Conservation (phyloP, 768 basidiomycete species). For the Auriscalpium microsporum region DNA sequence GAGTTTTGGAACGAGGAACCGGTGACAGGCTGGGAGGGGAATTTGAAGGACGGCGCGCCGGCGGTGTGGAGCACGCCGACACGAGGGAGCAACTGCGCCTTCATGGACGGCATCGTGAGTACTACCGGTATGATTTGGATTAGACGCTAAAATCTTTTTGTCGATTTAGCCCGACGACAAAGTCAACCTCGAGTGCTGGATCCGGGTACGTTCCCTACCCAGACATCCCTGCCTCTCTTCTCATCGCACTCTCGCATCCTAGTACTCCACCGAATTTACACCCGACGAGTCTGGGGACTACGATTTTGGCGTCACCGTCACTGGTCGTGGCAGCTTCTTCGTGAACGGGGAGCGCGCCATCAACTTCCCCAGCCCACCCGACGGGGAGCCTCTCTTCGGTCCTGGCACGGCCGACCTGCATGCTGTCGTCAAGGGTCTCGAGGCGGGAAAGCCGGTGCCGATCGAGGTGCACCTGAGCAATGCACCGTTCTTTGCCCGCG, state of each 20-base stretch:
- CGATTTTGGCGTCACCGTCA: slow-evolving; percentile 39
- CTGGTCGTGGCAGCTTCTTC: slow-evolving; percentile 43
- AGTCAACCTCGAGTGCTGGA: slow-evolving; percentile 34
- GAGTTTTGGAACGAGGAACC: slow-evolving; percentile 38
- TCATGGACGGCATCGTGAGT: slow-evolving; percentile 36
- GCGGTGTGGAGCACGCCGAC: slow-evolving; percentile 32
- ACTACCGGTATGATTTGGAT: no score
- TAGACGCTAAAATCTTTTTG: no score
- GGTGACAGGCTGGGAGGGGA: background rate
- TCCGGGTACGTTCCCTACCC: slow-evolving; percentile 27
- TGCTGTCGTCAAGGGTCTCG: slow-evolving; percentile 28
- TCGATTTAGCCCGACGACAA: slow-evolving; percentile 27
- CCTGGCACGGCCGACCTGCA: slow-evolving; percentile 34
- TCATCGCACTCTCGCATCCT: background rate
- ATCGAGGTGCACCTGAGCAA: slow-evolving; percentile 26
- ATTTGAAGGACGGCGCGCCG: slow-evolving; percentile 15
- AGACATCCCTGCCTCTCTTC: background rate
- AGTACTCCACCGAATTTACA: slow-evolving; percentile 37
- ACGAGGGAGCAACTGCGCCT: slow-evolving; percentile 26
- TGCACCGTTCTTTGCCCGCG: slow-evolving; percentile 14
- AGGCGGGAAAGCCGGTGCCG: slow-evolving; percentile 34
- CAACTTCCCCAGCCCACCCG: slow-evolving; percentile 33
- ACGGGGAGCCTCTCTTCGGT: slow-evolving; percentile 35
- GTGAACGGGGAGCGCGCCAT: slow-evolving; percentile 40
- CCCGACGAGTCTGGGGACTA: slow-evolving; percentile 43